A percentile compares a stretch with the other conserved stretches of the same genome.
Conservation (phyloP, 2,329 filamentous ascomycete genomes). For the Zymoseptoria ardabiliae region DNA sequence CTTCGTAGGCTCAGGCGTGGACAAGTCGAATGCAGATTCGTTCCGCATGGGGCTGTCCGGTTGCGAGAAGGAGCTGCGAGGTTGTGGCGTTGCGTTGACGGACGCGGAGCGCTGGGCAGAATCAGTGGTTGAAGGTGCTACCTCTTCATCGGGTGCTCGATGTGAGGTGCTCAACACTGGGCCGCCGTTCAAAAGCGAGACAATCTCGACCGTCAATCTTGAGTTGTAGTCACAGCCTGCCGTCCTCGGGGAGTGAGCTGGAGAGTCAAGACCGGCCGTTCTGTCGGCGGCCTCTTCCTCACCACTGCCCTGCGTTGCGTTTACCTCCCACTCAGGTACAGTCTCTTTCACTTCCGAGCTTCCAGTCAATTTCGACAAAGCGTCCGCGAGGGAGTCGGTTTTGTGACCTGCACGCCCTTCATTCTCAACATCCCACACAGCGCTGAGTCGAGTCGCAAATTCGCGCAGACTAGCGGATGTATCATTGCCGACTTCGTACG, state of each 20-base stretch:
- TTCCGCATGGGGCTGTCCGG: background rate
- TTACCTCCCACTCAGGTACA: background rate
- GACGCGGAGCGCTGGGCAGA: background rate
- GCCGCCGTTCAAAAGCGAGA: background rate
- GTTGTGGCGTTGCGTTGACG: background rate
- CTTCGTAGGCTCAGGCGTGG: background rate
- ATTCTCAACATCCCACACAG: slow-evolving; percentile 19
- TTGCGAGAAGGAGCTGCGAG: background rate
- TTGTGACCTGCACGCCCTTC: slow-evolving; percentile 7
- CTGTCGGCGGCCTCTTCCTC: slow-evolving; percentile 4
- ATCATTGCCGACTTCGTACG: slow-evolving; percentile 18
- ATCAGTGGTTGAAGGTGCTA: background rate
- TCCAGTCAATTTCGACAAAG: slow-evolving; percentile 22
- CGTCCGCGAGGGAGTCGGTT: slow-evolving; percentile 18
- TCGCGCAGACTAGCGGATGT: slow-evolving; percentile 11
- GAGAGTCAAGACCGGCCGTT: background rate
- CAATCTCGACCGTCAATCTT: background rate
- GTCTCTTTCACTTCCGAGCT: background rate
- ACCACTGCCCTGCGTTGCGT: background rate
- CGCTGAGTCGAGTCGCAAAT: slow-evolving; percentile 22
- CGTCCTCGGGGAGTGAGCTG: background rate
- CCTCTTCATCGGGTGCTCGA: background rate
- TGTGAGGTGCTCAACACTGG: background rate
- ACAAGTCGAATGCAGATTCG: background rate
- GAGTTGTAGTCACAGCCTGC: background rate